Conservation (phyloP, 495 filamentous ascomycete genomes). For the Penicillium waksmanii region DNA sequence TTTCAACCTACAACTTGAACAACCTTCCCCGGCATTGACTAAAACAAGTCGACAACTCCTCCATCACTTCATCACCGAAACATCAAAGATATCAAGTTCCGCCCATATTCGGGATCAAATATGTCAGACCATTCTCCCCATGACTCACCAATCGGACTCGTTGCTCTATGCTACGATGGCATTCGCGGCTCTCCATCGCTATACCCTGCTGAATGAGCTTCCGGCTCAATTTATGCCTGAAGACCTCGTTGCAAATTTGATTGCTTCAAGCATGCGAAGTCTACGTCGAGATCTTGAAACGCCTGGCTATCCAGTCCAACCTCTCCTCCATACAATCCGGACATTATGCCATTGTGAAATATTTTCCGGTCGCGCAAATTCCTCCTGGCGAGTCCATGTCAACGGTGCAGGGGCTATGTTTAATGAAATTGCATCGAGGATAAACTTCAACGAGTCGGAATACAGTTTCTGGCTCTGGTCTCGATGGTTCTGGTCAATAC, state of each 20-base stretch:
- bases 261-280: constrained; percentile 14
- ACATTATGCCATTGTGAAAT: constrained; percentile 25
- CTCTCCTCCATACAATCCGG: constrained; percentile 22
- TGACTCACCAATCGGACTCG: constrained; percentile 17
- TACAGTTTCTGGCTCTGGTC: constrained; percentile 20
- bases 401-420: constrained; percentile 23
- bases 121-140: constrained; percentile 20
- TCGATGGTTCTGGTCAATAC: constrained; percentile 23
- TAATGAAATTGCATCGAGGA: constrained; percentile 4
- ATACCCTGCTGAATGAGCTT: constrained; percentile 13
- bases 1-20: not conserved
- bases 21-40: not conserved
- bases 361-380: constrained; percentile 19
- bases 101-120: constrained; percentile 17
- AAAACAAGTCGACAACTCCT: constrained; percentile 12
- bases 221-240: constrained; percentile 16
- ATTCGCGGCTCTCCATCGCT: constrained; percentile 21
- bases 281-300: constrained; percentile 19
- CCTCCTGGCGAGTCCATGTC: constrained; percentile 21
- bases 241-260: constrained; percentile 8
- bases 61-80: constrained; percentile 22
- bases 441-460: constrained; percentile 2
- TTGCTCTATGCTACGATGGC: constrained; percentile 23
- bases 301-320: constrained; percentile 5
- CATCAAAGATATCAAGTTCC: constrained; percentile 19